Percentiles rank a stretch among this genome's conserved stretches.
Evolutionary conservation across 2,329 filamentous ascomycete genomes (phyloP).

Genomic region (Teratosphaeria nubilosa): DNA sequence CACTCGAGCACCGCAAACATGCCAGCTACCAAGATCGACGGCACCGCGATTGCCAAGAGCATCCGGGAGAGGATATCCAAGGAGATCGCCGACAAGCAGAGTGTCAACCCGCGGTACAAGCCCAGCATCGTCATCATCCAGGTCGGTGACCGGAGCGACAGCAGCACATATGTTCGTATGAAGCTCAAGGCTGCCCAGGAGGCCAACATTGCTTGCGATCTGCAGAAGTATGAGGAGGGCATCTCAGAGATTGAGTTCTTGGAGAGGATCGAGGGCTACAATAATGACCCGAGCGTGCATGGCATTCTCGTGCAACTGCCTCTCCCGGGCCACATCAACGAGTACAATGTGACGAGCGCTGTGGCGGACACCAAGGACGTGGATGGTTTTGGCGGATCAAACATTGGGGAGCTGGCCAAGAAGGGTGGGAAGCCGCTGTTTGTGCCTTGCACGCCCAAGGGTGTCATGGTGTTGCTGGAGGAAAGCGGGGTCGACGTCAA

Average conservation of each 20-base stretch:
- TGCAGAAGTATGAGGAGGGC: constrained; percentile 72
- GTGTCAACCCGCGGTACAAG: constrained; percentile 74
- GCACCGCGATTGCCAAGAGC: constrained; percentile 83
- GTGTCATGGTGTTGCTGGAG: constrained; percentile 84
- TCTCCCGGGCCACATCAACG: constrained; percentile 77
- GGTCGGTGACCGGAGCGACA: constrained; percentile 89
- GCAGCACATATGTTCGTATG: constrained; percentile 95
- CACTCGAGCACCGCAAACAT: constrained; percentile 53
- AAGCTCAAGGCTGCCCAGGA: constrained; percentile 95
- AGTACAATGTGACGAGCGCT: constrained; percentile 80
- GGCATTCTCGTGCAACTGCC: constrained; percentile 92
- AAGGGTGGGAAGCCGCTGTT: constrained; percentile 82
- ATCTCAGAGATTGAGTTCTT: constrained; percentile 80
- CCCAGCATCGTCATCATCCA: constrained; percentile 92
- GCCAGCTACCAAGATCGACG: constrained; percentile 87
- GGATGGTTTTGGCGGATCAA: constrained; percentile 86
- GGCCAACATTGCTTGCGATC: constrained; percentile 82
- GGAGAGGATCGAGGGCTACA: constrained; percentile 68
- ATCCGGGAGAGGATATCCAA: constrained; percentile 73
- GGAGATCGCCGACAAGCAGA: constrained; percentile 74
- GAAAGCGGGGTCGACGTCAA: constrained; percentile 72
- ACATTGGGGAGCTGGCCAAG: constrained; percentile 96
- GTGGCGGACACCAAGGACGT: constrained; percentile 95
- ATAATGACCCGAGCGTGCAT: constrained; percentile 77
- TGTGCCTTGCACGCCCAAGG: constrained; percentile 90